phyloP scores from a whole-genome alignment of 1,284 basidiomycete species.

The Cystobasidium sp. region DNA sequence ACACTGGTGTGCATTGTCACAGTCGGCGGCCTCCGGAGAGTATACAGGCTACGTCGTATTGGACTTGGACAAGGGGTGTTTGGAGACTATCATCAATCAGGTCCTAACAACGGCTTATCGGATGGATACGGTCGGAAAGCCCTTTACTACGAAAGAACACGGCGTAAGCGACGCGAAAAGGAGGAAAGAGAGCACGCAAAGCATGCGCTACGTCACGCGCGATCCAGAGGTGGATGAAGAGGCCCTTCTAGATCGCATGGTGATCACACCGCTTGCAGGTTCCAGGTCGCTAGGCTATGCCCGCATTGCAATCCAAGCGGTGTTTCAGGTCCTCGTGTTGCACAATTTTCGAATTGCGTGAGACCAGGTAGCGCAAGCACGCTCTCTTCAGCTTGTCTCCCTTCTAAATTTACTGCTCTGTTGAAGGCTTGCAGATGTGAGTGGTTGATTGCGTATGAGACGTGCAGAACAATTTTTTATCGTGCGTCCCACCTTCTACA shows the following conservation, averaged over 20 bases:
- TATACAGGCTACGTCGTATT: conserved; percentile 47
- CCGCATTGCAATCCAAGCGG: no score
- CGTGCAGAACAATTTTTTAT: no score
- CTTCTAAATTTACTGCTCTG: no score
- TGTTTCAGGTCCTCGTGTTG: no score
- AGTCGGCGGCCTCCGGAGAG: conserved; percentile 52
- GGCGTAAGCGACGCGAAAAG: conserved; percentile 30
- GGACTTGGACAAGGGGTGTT: conserved; percentile 47
- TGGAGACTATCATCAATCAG: conserved; percentile 29
- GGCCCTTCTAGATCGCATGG: not conserved
- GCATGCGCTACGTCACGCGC: not conserved
- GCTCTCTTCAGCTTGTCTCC: no score
- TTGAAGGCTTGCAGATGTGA: no score
- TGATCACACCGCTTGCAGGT: not conserved
- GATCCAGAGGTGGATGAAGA: not conserved
- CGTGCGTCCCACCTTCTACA: no score
- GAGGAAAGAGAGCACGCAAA: conserved; percentile 12
- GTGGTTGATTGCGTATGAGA: no score
- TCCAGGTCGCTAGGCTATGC: not conserved
- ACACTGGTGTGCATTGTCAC: conserved; percentile 55
- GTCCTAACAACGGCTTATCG: conserved; percentile 1
- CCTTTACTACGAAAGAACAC: conserved; percentile 29
- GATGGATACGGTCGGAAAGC: conserved; percentile 27
- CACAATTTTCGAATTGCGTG: no score
- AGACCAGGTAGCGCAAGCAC: no score